Evolutionary conservation across 768 basidiomycete species (phyloP), one percentile per base, ranked within the genome.

Genomic region (Mycena albidolilacea): DNA sequence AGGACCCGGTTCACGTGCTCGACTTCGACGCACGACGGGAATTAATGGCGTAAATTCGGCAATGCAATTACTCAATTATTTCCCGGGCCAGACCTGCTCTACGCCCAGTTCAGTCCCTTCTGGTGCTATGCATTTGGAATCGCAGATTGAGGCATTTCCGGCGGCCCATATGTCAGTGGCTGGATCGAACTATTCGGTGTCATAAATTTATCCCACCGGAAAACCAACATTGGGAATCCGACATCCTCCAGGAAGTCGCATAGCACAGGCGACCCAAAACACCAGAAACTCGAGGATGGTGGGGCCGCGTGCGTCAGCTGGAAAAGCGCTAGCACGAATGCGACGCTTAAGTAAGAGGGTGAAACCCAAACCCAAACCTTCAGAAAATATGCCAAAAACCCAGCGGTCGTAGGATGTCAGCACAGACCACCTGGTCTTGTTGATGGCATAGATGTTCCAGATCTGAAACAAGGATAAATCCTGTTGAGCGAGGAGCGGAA

Each of bases 331-430:
- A 46, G 46, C 17, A 8, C 7, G 15, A 30, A 30, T 30, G 30
- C 3, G 30, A 30, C 30, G 30, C 30, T 30, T 30, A 30, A 30
- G 7, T 2, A 46, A 46, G 46, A 17, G 46, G 17, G 12, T 7
- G 46, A 46, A 10, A 46, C 15, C 11, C 5, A 46, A 10, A 46
- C 15, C 11, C 5, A 8, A 11, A 67, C 65, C 59, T 62, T 71
- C 70, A 23, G 70, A 71, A 21, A 71, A 71, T 1, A 23, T 50
- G 35, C 70, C 70, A 15, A 71, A 71, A 1, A 67, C 64, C 70
- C 70, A 71, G 19, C 67, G 64, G 3, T 35, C 23, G 52, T 71
- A 71, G 5, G 70, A 71, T 0, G 70, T 71, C 38, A 71, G 46
- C 2, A 30, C 65, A 10, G 67, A 71, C 65, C 70, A 71, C 5